Percentiles rank a stretch among this genome's conserved stretches.
These are phyloP conservation scores for Dryadomyces quercivorus DNA, from an alignment of 2,329 filamentous ascomycete genomes.

Conservation along the genomic window DNA sequence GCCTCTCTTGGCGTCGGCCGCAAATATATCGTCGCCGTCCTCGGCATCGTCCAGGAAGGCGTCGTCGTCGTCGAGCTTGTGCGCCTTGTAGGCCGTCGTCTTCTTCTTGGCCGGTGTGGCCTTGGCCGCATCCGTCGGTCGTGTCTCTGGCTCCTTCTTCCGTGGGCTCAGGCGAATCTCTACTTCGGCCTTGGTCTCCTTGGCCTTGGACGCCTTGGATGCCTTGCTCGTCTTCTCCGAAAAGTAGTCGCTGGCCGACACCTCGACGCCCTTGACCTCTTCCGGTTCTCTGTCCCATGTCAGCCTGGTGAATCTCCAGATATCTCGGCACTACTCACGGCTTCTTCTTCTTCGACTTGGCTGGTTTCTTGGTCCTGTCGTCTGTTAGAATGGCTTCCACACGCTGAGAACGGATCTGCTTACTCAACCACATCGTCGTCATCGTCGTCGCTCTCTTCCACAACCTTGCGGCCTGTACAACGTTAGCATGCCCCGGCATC, in stretches of 20 bases:
- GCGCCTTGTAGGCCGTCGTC: slow-evolving; percentile 27
- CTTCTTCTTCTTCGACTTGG: slow-evolving; percentile 41
- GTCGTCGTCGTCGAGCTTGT: slow-evolving; percentile 34
- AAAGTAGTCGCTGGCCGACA: slow-evolving; percentile 47
- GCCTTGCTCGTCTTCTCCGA: slow-evolving; percentile 30
- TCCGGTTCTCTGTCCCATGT: slow-evolving; percentile 20
- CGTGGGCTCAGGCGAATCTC: slow-evolving; percentile 42
- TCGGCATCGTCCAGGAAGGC: slow-evolving; percentile 53
- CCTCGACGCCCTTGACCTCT: slow-evolving; percentile 35
- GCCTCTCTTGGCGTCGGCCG: slow-evolving; percentile 53
- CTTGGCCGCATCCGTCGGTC: no score
- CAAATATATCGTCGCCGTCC: slow-evolving; percentile 75
- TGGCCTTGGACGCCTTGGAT: slow-evolving; percentile 29
- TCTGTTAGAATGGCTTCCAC: neutral
- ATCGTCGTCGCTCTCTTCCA: slow-evolving; percentile 15
- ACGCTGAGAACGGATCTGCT: slow-evolving; percentile 16
- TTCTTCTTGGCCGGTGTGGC: slow-evolving; percentile 23
- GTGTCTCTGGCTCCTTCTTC: slow-evolving; percentile 23
- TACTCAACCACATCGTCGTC: slow-evolving; percentile 18
- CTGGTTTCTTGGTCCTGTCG: slow-evolving; percentile 38
- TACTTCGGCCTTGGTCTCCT: slow-evolving; percentile 26
- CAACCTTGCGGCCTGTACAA: slow-evolving; percentile 17
- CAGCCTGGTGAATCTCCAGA: neutral
- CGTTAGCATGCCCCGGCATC: neutral
- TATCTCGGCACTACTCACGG: slow-evolving; percentile 24